phyloP scores from a whole-genome alignment of 306 rosid genomes.

The Pterocarpus santalinus region DNA sequence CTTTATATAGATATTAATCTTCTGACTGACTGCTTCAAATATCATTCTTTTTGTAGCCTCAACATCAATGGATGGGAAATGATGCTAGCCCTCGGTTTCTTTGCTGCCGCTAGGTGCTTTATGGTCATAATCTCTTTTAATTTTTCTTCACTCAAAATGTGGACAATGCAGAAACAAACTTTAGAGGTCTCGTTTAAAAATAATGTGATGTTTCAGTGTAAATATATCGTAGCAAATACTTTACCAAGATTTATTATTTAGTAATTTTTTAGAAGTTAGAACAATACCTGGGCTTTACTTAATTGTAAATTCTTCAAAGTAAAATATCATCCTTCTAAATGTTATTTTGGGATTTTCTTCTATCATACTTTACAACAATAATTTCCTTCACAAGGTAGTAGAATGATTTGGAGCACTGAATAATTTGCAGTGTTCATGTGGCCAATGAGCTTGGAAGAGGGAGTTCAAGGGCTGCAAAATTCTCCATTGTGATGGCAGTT shows the following conservation, averaged over 20 bases:
- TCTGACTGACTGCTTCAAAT: background rate
- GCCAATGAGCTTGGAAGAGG: slow-evolving; percentile 64
- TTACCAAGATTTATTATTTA: background rate
- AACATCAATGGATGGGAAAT: slow-evolving; percentile 62
- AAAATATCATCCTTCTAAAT: background rate
- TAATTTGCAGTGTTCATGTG: slow-evolving; percentile 55
- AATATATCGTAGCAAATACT: background rate
- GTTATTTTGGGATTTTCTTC: background rate
- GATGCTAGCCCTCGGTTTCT: slow-evolving; percentile 62
- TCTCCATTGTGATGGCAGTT: slow-evolving; percentile 41
- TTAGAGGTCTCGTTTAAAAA: background rate
- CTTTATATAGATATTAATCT: background rate
- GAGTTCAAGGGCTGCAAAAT: slow-evolving; percentile 56
- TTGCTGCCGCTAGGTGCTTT: slow-evolving; percentile 57
- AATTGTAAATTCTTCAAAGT: background rate
- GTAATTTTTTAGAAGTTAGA: background rate
- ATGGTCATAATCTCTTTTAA: background rate
- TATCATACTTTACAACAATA: background rate
- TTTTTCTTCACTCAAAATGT: background rate
- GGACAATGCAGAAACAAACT: background rate
- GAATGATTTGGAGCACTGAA: background rate
- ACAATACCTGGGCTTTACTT: background rate
- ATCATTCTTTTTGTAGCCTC: slow-evolving; percentile 43
- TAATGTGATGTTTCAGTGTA: background rate
- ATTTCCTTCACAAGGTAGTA: too few species aligned